Evolutionary conservation across 1,284 basidiomycete genomes (phyloP).

Genomic region (Cryptococcus jaspeensis): DNA sequence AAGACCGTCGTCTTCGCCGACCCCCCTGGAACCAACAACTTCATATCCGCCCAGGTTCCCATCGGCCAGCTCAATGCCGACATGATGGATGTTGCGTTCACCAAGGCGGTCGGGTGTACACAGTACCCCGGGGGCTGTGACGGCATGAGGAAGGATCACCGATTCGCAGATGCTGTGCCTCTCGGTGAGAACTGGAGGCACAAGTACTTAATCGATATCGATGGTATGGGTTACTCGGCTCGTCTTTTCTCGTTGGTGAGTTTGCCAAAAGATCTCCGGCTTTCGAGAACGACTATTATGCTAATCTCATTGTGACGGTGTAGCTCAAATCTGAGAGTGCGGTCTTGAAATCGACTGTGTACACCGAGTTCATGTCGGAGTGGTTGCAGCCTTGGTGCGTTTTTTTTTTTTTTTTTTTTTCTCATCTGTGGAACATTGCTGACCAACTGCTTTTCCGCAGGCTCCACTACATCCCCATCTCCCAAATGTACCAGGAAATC

Average conservation of each 20-base stretch:
- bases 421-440: no score
- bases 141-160: conserved; percentile 65
- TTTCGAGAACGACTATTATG: not conserved
- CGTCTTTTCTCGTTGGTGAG: conserved; percentile 79
- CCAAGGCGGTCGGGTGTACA: conserved; percentile 66
- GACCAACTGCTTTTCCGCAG: conserved; percentile 39
- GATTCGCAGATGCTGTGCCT: conserved; percentile 73
- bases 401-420: no score
- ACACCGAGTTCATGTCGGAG: conserved; percentile 78
- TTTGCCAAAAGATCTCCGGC: not conserved
- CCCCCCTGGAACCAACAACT: conserved; percentile 61
- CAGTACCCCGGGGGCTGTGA: conserved; percentile 77
- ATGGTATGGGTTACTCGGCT: conserved; percentile 93
- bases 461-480: conserved; percentile 90
- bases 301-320: conserved; percentile 2
- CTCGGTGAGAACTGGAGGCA: conserved; percentile 85
- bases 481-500: conserved; percentile 78
- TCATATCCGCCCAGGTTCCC: conserved; percentile 63
- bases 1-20: conserved; percentile 74
- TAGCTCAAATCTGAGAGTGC: conserved; percentile 66
- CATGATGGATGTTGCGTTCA: conserved; percentile 86
- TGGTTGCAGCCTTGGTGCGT: conserved; percentile 56
- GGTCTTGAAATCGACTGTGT: conserved; percentile 83
- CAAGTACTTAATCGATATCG: conserved; percentile 87
- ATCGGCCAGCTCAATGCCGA: conserved; percentile 68